Evolutionary conservation across 2,329 filamentous ascomycete species (phyloP).

Genomic region (Claviceps monticola): DNA sequence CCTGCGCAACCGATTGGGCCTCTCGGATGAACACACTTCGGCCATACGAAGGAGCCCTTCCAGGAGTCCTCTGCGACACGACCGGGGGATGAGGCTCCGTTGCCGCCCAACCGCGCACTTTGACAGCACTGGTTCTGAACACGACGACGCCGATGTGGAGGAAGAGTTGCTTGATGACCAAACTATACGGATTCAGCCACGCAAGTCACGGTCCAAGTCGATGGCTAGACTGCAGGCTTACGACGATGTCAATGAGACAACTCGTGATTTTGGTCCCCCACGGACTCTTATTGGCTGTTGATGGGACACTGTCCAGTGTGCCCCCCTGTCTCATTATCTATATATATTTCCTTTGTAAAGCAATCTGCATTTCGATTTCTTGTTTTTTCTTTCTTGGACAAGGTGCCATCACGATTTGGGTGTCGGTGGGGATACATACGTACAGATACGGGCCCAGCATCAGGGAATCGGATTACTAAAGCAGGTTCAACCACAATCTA

Average conservation of each 20-base stretch:
- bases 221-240: constrained; percentile 12
- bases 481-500: no score
- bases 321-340: neutral
- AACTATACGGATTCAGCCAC: constrained; percentile 10
- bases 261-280: neutral
- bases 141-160: constrained; percentile 12
- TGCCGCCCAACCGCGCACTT: neutral
- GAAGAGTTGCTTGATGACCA: constrained; percentile 14
- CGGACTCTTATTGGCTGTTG: neutral
- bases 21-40: constrained; percentile 6
- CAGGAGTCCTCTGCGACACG: constrained; percentile 2
- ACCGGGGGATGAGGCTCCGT: constrained; percentile 1
- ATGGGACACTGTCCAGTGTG: neutral
- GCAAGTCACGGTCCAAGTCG: constrained; percentile 2
- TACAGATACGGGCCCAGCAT: no score
- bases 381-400: no score
- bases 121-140: neutral
- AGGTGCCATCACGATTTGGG: no score
- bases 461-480: no score
- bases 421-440: no score
- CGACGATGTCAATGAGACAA: constrained; percentile 16
- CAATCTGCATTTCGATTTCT: no score
- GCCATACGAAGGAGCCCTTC: constrained; percentile 1
- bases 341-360: neutral
- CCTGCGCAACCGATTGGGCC: constrained; percentile 38